Evolutionary conservation across 116 monocot genomes (phyloP).

Genomic region (Zostera marina): DNA sequence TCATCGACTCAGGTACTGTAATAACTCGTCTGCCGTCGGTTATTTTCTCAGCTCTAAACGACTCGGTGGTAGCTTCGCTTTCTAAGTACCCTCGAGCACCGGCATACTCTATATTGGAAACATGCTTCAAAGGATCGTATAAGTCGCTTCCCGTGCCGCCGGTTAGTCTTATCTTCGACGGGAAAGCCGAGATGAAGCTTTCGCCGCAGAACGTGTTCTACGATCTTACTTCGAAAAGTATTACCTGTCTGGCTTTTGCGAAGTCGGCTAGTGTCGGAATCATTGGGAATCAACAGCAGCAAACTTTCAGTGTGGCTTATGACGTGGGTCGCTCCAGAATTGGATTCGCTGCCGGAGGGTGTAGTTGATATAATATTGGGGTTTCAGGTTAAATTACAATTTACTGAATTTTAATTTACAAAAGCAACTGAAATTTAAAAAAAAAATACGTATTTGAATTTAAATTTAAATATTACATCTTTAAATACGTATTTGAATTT

Average conservation of each 20-base stretch:
- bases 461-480: too few relatives aligned
- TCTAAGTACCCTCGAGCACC: conserved; percentile 16
- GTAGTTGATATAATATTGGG: conserved; percentile 30
- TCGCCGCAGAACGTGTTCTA: conserved; percentile 9
- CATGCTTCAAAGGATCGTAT: conserved; percentile 49
- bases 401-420: too few relatives aligned
- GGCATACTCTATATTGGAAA: conserved; percentile 58
- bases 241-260: conserved; percentile 64
- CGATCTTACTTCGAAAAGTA: conserved; percentile 1
- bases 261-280: conserved; percentile 33
- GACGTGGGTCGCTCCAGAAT: conserved; percentile 43
- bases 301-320: conserved; percentile 59
- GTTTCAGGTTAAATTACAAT: too few relatives aligned
- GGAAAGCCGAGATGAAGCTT: conserved; percentile 41
- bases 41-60: conserved; percentile 38
- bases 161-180: conserved; percentile 48
- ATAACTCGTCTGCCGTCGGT: conserved; percentile 50
- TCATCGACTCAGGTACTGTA: conserved; percentile 89
- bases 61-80: conserved; percentile 29
- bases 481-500: too few relatives aligned
- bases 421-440: too few relatives aligned
- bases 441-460: too few relatives aligned
- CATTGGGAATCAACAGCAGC: conserved; percentile 84
- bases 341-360: conserved; percentile 69
- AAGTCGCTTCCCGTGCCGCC: conserved; percentile 27